phyloP scores from a whole-genome alignment of 345 rosid genomes.

The Aethionema arabicum region DNA sequence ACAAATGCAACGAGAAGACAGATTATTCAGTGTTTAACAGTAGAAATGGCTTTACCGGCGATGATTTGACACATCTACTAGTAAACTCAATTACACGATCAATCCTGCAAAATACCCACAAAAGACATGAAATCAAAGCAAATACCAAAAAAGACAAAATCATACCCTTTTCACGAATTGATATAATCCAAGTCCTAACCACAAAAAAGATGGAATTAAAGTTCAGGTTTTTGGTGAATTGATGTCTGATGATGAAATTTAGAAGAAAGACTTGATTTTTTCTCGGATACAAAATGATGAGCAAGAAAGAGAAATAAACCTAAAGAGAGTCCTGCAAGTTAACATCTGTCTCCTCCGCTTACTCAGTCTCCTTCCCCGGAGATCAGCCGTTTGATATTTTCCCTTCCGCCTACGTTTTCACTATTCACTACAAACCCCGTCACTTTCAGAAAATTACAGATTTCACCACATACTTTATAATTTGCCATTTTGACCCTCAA shows the following conservation, averaged over 20 bases:
- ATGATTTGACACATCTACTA: constrained; percentile 37
- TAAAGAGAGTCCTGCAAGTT: constrained; percentile 27
- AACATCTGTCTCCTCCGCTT: constrained; percentile 19
- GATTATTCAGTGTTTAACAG: background rate
- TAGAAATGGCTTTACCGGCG: constrained; percentile 34
- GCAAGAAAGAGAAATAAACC: constrained; percentile 13
- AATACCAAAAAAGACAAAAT: background rate
- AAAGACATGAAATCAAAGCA: background rate
- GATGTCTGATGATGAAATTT: background rate
- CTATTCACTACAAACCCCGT: constrained; percentile 21
- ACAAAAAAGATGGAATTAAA: background rate
- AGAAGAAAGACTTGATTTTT: constrained; percentile 21
- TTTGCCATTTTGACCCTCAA: constrained; percentile 13
- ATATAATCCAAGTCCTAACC: background rate
- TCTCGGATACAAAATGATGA: background rate
- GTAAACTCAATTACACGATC: constrained; percentile 40
- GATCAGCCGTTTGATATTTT: constrained; percentile 1
- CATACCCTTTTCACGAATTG: background rate
- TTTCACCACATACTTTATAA: background rate
- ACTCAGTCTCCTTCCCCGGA: constrained; percentile 20
- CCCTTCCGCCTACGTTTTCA: constrained; percentile 8
- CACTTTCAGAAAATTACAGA: background rate
- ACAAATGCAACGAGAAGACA: constrained; percentile 1
- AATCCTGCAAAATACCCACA: constrained; percentile 38
- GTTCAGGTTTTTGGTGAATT: background rate